These are phyloP conservation scores for Phlyctochytrium arcticum DNA, from an alignment of 192 early-diverging fungal genomes.

Conservation along the genomic window DNA sequence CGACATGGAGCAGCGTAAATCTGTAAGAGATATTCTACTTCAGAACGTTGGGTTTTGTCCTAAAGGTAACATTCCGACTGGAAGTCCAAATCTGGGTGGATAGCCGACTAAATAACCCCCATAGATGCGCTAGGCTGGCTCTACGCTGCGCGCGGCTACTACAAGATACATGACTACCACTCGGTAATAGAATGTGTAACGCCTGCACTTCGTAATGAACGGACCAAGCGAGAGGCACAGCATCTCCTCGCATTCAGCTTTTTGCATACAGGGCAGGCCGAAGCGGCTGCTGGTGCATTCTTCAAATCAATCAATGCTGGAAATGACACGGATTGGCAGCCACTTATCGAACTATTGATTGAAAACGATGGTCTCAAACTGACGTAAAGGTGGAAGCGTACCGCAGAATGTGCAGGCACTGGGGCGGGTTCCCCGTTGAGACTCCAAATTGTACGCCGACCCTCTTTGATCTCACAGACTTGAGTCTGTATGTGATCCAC, in stretches of 20 bases:
- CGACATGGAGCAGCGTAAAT: conserved; percentile 47
- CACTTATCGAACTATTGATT: conserved; percentile 52
- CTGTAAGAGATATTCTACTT: conserved; percentile 47
- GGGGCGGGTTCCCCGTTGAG: too few species aligned
- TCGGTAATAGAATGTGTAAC: conserved; percentile 59
- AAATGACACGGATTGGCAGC: conserved; percentile 65
- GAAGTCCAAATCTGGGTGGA: neutral
- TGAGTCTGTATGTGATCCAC: too few species aligned
- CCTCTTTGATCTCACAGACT: too few species aligned
- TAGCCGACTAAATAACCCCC: neutral
- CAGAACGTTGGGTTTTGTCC: conserved; percentile 56
- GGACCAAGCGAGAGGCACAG: conserved; percentile 56
- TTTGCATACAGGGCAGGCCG: conserved; percentile 52
- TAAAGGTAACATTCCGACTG: conserved; percentile 38
- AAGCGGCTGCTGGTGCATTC: conserved; percentile 57
- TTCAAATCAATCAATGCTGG: conserved; percentile 58
- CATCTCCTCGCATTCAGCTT: conserved; percentile 58
- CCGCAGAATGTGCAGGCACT: too few species aligned
- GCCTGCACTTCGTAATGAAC: conserved; percentile 57
- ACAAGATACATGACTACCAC: conserved; percentile 60
- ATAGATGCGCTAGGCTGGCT: conserved; percentile 60
- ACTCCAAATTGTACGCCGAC: too few species aligned
- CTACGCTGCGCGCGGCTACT: conserved; percentile 59
- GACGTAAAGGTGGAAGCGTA: conserved; percentile 30
- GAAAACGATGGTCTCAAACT: conserved; percentile 51